phyloP scores from a whole-genome alignment of 495 filamentous ascomycete species.

The Aspergillus cristatus region DNA sequence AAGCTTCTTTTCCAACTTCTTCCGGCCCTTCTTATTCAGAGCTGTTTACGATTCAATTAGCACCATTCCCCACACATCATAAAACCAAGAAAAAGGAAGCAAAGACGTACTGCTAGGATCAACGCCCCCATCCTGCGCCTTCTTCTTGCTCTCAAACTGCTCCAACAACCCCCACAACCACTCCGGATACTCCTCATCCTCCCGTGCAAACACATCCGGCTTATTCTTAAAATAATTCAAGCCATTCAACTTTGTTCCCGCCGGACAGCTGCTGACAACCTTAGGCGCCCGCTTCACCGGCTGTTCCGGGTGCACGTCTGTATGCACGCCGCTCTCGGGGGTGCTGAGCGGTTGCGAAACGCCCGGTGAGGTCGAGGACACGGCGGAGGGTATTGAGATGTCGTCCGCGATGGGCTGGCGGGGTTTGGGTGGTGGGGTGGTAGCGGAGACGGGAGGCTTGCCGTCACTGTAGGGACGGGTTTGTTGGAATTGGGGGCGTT shows the following conservation, averaged over 20 bases:
- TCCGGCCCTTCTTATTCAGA: constrained; percentile 51
- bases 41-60: constrained; percentile 16
- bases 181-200: constrained; percentile 78
- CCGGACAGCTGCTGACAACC: constrained; percentile 43
- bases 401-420: constrained; percentile 34
- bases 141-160: constrained; percentile 25
- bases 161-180: constrained; percentile 84
- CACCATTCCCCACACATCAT: not conserved
- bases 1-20: constrained; percentile 52
- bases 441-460: constrained; percentile 38
- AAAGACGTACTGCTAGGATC: constrained; percentile 52
- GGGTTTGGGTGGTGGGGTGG: constrained; percentile 42
- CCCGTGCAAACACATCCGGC: constrained; percentile 58
- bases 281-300: constrained; percentile 19
- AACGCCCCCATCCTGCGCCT: constrained; percentile 30
- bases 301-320: constrained; percentile 19
- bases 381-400: constrained; percentile 30
- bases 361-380: constrained; percentile 35
- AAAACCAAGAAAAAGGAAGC: not conserved
- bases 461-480: constrained; percentile 31
- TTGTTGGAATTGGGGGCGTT: constrained; percentile 27
- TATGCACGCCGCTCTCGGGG: constrained; percentile 25
- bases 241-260: constrained; percentile 66
- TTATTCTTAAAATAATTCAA: constrained; percentile 85
- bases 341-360: constrained; percentile 40